A percentile compares a stretch with the other conserved stretches of the same genome.
These are phyloP conservation scores for Eugenia klotzschiana DNA, from an alignment of 441 rosid species.

Conservation along the genomic window DNA sequence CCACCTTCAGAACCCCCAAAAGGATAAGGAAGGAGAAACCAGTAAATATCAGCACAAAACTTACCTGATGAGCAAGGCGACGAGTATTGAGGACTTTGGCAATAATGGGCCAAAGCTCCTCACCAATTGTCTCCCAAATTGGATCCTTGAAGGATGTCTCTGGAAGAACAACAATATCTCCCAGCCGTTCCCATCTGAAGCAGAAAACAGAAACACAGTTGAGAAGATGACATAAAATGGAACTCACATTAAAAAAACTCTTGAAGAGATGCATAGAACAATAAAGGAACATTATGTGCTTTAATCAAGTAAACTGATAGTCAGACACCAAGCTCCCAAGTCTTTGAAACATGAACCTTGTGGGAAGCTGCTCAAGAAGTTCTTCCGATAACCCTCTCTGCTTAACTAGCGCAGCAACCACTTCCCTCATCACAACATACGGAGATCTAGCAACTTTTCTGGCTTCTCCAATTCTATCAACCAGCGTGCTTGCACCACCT, in stretches of 20 bases:
- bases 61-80: conserved; percentile 79
- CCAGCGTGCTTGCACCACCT: conserved; percentile 35
- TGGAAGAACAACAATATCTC: conserved; percentile 83
- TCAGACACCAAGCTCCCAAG: background rate
- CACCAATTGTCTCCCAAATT: conserved; percentile 51
- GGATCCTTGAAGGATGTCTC: conserved; percentile 69
- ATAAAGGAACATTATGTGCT: conserved; percentile 4
- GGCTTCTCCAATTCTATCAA: conserved; percentile 38
- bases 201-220: background rate
- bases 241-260: background rate
- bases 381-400: conserved; percentile 37
- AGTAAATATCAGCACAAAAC: conserved; percentile 1
- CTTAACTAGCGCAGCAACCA: conserved; percentile 34
- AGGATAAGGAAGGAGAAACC: background rate
- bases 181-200: conserved; percentile 82
- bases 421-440: conserved; percentile 45
- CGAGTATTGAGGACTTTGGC: conserved; percentile 49
- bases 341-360: conserved; percentile 31
- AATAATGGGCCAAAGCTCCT: conserved; percentile 63
- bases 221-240: background rate
- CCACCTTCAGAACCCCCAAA: background rate
- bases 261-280: background rate
- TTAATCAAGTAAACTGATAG: background rate
- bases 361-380: conserved; percentile 61
- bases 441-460: conserved; percentile 54